A percentile compares a stretch with the other conserved stretches of the same genome.
phyloP scores from a whole-genome alignment of 139 green algal species.

The Ettlia oleoabundans region DNA sequence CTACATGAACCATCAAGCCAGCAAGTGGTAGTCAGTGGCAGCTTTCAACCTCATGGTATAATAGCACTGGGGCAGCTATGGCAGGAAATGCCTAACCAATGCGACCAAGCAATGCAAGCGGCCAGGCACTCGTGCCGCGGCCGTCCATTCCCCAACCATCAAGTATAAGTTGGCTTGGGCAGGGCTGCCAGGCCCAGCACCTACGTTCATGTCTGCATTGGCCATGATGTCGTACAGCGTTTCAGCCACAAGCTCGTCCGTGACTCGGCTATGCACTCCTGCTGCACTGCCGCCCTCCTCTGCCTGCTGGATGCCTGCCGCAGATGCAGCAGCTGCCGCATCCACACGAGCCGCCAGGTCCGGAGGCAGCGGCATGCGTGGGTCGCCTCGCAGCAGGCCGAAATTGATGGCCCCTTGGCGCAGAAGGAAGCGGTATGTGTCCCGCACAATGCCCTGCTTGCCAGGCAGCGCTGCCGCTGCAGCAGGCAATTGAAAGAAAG shows the following conservation, averaged over 20 bases:
- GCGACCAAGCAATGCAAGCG: too few species aligned
- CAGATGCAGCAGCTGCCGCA: background rate
- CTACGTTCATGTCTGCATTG: conserved; percentile 8
- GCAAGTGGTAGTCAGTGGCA: too few species aligned
- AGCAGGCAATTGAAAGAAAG: background rate
- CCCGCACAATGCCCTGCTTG: conserved; percentile 36
- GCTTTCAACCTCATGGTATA: too few species aligned
- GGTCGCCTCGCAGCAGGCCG: conserved; percentile 56
- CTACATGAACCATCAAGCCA: too few species aligned
- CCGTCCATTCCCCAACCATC: too few species aligned
- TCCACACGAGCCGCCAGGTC: conserved; percentile 9
- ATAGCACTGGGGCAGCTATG: too few species aligned
- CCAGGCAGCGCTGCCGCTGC: conserved; percentile 4
- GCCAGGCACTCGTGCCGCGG: too few species aligned
- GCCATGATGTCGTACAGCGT: conserved; percentile 40
- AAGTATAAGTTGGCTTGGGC: too few species aligned
- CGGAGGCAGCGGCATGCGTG: conserved; percentile 23
- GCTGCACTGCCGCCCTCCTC: background rate
- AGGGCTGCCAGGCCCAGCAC: background rate
- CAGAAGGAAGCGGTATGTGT: conserved; percentile 65
- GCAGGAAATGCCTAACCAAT: too few species aligned
- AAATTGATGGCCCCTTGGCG: conserved; percentile 79
- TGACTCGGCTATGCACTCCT: conserved; percentile 6
- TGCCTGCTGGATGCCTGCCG: background rate
- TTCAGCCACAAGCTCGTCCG: conserved; percentile 42